phyloP scores from a whole-genome alignment of 1,284 basidiomycete species.

The Vanrija sp. region DNA sequence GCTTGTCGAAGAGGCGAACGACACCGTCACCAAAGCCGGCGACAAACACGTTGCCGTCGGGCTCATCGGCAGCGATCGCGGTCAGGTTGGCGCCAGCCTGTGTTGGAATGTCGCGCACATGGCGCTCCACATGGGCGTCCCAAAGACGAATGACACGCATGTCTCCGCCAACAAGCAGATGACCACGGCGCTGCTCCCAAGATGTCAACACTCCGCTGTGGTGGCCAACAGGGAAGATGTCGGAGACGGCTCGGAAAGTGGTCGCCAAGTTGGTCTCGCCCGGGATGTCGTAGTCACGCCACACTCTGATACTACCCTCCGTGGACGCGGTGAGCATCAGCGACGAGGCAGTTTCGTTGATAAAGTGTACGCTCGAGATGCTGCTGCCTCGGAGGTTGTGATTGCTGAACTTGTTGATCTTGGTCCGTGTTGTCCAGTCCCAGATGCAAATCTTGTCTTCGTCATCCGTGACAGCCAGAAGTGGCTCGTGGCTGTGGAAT shows the following conservation, averaged over 20 bases:
- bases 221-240: slow-evolving; percentile 62
- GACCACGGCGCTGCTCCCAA: slow-evolving; percentile 89
- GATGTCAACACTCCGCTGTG: slow-evolving; percentile 78
- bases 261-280: slow-evolving; percentile 74
- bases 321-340: slow-evolving; percentile 84
- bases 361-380: slow-evolving; percentile 86
- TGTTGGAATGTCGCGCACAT: slow-evolving; percentile 71
- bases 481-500: slow-evolving; percentile 89
- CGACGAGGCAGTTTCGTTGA: slow-evolving; percentile 93
- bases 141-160: slow-evolving; percentile 84
- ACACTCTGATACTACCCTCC: slow-evolving; percentile 87
- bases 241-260: slow-evolving; percentile 84
- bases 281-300: slow-evolving; percentile 70
- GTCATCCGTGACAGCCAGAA: slow-evolving; percentile 82
- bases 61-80: slow-evolving; percentile 70
- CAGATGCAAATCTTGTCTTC: slow-evolving; percentile 83
- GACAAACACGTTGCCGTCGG: slow-evolving; percentile 73
- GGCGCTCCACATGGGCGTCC: slow-evolving; percentile 90
- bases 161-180: slow-evolving; percentile 85
- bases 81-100: slow-evolving; percentile 87
- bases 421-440: slow-evolving; percentile 83
- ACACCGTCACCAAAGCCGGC: slow-evolving; percentile 92
- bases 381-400: slow-evolving; percentile 76
- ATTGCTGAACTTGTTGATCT: slow-evolving; percentile 80
- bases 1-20: slow-evolving; percentile 86